Evolutionary conservation across 2,329 filamentous ascomycete species (phyloP), one percentile per base, ranked within the genome.

Genomic region (Fusarium abutilonis): DNA sequence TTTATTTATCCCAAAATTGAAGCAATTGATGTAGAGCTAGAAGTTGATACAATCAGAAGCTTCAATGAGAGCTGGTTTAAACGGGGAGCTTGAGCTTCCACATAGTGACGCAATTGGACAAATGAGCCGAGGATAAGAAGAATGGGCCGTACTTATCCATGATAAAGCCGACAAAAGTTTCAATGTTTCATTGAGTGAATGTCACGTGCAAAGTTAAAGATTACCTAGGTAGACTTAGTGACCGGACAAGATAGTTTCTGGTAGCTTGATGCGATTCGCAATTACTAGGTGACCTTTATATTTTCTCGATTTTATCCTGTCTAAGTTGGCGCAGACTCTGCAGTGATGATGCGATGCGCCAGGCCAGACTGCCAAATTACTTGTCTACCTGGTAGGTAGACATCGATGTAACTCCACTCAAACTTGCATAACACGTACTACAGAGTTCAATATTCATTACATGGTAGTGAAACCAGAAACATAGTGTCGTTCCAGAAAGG

Each of bases 61-160:
- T 66, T 40, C 10, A 4, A 13, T 14, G 45, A 51, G 49, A 63
- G 43, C 49, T 66, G 41, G 19, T 50, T 15, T 46, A 56, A 51
- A 49, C 23, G 52, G 51, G 56, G 49, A 66, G 56, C 60, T 69
- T 52, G 52, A 64, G 52, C 58, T 58, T 55, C 38, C 50, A 51
- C 63, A 29, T 32, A 40, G 61, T 72, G 70, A 72, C 68, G 69
- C 67, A 72, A 67, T 56, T 64, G 66, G 66, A 55, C 56, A 63
- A 40, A 55, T 63, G 51, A 65, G 60, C 70, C 70, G 70, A 72
- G 70, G 70, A 58, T 72, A 71, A 60, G 4, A 45, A 49, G 35
- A 40, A 40, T 38, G 56, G 53, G 45, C 68, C 68, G 53, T 36
- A 44, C 45, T 51, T 60, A 63, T 52, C 59, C 60, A 51, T 59